Percentiles rank a stretch among this genome's conserved stretches.
Conservation (phyloP, 1,284 basidiomycete species). For the Limonomyces culmigenus region DNA sequence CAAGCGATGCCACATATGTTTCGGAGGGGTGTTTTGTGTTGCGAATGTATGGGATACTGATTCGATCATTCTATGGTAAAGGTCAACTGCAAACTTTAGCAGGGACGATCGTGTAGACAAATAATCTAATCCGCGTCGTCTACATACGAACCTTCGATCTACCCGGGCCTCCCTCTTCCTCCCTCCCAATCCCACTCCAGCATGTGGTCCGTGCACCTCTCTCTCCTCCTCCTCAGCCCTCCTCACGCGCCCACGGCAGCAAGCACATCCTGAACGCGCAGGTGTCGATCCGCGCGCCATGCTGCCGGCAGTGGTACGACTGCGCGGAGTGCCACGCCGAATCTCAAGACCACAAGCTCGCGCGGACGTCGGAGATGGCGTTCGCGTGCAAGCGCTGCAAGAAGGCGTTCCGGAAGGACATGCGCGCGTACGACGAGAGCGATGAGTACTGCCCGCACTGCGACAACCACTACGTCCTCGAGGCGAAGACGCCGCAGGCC, state of each 20-base stretch:
- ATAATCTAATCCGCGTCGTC: too few species aligned
- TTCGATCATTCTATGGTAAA: too few species aligned
- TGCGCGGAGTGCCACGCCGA: conserved; percentile 93
- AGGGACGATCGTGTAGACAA: too few species aligned
- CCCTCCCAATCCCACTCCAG: too few species aligned
- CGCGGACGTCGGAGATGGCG: conserved; percentile 76
- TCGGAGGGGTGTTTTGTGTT: too few species aligned
- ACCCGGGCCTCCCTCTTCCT: too few species aligned
- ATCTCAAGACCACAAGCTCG: conserved; percentile 54
- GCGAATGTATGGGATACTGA: too few species aligned
- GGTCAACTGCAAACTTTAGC: too few species aligned
- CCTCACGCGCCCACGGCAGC: conserved; percentile 25
- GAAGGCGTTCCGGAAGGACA: conserved; percentile 93
- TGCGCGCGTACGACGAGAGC: conserved; percentile 80
- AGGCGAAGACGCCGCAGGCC: conserved; percentile 84
- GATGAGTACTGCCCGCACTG: conserved; percentile 98
- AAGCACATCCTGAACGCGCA: conserved; percentile 91
- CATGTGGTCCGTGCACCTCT: conserved; percentile 2
- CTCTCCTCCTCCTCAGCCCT: neutral
- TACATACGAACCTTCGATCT: too few species aligned
- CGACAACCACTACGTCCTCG: conserved; percentile 92
- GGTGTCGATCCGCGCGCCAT: conserved; percentile 84
- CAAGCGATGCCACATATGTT: too few species aligned
- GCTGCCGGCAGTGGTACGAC: conserved; percentile 92
- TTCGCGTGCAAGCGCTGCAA: conserved; percentile 98